Conservation (phyloP, 2,329 filamentous ascomycete species). For the Venturiaceae sp. region DNA sequence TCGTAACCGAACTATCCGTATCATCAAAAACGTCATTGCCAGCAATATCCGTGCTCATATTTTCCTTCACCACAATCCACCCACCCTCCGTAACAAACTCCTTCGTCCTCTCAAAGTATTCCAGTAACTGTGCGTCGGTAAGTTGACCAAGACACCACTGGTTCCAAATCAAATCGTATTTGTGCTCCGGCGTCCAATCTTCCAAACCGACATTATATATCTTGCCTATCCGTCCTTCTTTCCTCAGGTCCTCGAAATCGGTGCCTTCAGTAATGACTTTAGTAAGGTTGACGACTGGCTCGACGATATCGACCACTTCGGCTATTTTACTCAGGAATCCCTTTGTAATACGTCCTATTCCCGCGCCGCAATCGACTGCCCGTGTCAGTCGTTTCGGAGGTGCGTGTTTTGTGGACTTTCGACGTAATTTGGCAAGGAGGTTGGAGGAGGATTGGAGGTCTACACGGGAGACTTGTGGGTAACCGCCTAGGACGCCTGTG, state of each 20-base stretch:
- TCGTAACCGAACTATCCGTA: slow-evolving; percentile 67
- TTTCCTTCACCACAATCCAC: slow-evolving; percentile 72
- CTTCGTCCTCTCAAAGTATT: slow-evolving; percentile 52
- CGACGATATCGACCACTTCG: slow-evolving; percentile 69
- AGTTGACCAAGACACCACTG: slow-evolving; percentile 88
- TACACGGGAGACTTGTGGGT: slow-evolving; percentile 55
- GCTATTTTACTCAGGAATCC: slow-evolving; percentile 64
- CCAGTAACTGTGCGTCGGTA: slow-evolving; percentile 61
- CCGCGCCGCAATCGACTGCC: slow-evolving; percentile 52
- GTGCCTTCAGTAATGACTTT: slow-evolving; percentile 38
- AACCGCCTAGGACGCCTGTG: slow-evolving; percentile 75
- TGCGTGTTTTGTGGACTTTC: slow-evolving; percentile 19
- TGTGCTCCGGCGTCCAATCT: slow-evolving; percentile 47
- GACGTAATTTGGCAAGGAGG: slow-evolving; percentile 58
- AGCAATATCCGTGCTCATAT: slow-evolving; percentile 46
- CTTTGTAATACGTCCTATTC: slow-evolving; percentile 75
- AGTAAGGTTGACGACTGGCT: slow-evolving; percentile 78
- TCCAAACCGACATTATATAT: slow-evolving; percentile 69
- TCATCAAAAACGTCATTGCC: slow-evolving; percentile 64
- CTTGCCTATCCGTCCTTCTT: slow-evolving; percentile 43
- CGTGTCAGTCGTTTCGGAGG: slow-evolving; percentile 19
- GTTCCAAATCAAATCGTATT: slow-evolving; percentile 77
- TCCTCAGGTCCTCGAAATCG: slow-evolving; percentile 21
- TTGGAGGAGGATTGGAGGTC: slow-evolving; percentile 62
- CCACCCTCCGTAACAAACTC: slow-evolving; percentile 29